Evolutionary conservation across 352 stramenopile species (phyloP).

Genomic region (Thraustochytrium aureum): DNA sequence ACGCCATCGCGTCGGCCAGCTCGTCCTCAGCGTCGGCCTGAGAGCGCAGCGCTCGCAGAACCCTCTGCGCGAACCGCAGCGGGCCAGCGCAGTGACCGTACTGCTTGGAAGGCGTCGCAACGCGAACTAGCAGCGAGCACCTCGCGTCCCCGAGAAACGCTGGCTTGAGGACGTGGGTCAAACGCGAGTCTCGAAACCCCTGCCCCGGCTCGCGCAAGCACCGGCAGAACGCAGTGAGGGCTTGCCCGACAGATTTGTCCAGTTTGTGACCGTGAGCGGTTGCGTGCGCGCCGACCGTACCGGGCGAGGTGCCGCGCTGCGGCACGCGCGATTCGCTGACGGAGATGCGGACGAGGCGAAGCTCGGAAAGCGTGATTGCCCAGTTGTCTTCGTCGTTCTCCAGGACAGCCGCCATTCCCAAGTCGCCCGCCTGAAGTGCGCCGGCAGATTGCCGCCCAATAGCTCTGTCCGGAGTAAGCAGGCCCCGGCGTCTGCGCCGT

Average conservation of each 20-base stretch:
- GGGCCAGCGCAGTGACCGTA: conserved; percentile 19
- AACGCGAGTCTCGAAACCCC: conserved; percentile 1
- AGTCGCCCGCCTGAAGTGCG: too few species aligned
- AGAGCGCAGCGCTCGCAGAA: background rate
- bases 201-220: conserved; percentile 17
- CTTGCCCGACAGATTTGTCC: conserved; percentile 6
- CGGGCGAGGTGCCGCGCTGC: background rate
- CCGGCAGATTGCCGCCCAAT: too few species aligned
- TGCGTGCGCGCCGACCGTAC: conserved; percentile 16
- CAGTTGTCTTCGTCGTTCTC: conserved; percentile 28
- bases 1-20: too few species aligned
- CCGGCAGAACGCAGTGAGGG: conserved; percentile 28
- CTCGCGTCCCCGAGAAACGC: background rate
- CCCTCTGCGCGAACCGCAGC: conserved; percentile 28
- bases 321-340: background rate
- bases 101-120: conserved; percentile 3
- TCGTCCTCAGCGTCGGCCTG: background rate
- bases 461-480: conserved; percentile 14
- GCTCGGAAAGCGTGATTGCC: conserved; percentile 9
- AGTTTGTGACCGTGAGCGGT: conserved; percentile 40
- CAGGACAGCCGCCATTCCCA: background rate
- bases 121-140: conserved; percentile 1
- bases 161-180: conserved; percentile 41
- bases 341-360: conserved; percentile 2
- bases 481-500: background rate